These are phyloP conservation scores for Lipomyces chichibuensis DNA, from an alignment of 805 yeast species.

Conservation along the genomic window DNA sequence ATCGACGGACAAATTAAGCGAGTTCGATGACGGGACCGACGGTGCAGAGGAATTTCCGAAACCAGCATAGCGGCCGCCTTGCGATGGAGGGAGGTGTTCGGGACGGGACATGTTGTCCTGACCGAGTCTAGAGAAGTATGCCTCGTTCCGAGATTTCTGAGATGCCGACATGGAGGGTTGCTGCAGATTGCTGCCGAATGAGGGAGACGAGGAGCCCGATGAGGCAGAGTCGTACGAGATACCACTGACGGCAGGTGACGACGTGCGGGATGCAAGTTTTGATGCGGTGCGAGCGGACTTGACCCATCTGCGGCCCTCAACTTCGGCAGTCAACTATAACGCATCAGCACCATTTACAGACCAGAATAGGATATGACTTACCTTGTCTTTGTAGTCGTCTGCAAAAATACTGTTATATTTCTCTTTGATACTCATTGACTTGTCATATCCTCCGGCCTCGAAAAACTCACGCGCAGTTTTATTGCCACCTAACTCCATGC, in stretches of 20 bases:
- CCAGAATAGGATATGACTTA: neutral
- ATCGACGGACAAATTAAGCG: constrained; percentile 35
- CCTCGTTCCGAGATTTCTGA: constrained; percentile 66
- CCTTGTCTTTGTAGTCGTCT: constrained; percentile 83
- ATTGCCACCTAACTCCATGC: constrained; percentile 95
- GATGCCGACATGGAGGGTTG: constrained; percentile 19
- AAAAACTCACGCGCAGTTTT: constrained; percentile 71
- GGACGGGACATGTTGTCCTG: constrained; percentile 72
- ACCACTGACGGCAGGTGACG: constrained; percentile 28
- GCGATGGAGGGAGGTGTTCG: constrained; percentile 80
- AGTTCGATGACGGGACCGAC: constrained; percentile 27
- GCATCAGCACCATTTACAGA: neutral
- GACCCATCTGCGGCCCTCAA: constrained; percentile 70
- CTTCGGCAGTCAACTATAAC: constrained; percentile 60
- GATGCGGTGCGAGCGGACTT: constrained; percentile 50
- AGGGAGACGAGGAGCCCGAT: constrained; percentile 32
- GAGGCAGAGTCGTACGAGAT: constrained; percentile 12
- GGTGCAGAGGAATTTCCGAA: constrained; percentile 71
- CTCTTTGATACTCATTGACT: constrained; percentile 61
- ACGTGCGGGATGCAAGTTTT: constrained; percentile 19
- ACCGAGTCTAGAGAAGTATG: constrained; percentile 81
- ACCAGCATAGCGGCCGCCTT: constrained; percentile 91
- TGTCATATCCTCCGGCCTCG: constrained; percentile 68
- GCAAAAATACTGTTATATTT: constrained; percentile 91
- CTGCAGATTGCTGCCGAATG: constrained; percentile 36